Base-by-base conservation (phyloP, 108 stramenopile species). In the Parmales sp. region DNA sequence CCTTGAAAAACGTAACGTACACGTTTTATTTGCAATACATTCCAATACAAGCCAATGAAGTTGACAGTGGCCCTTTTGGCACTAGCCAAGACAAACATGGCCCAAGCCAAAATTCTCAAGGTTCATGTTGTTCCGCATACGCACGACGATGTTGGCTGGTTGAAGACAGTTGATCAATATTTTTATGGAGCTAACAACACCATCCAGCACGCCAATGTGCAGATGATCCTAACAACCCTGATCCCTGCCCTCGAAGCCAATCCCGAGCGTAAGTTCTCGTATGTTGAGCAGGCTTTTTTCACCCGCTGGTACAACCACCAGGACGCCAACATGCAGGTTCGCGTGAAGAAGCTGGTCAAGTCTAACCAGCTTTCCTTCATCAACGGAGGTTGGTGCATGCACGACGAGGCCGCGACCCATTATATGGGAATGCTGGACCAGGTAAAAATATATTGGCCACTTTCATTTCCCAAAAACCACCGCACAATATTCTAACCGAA, bases 341-440 rank as follows among this genome's bases (percentile, higher is more conserved):
- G 67, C 1, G 76, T 93, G 18, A 78, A 82, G 43, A 39, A 65
- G 6, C 76, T 96, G 9, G 87, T 98, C 19, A 63, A 65, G 49
- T 75, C 80, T 0, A 70, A 85, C 7, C 92, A 88, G 63, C 78
- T 94, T 34, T 70, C 77, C 26, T 96, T 98, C 79, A 79, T 83
- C 77, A 96, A 96, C 71, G 97, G 95, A 28, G 95, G 94, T 44
- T 98, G 95, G 95, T 90, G 87, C 71, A 98, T 98, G 97, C 97
- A 96, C 74, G 97, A 98, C 69, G 97, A 98, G 65, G 91, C 94
- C 0, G 72, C 87, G 0, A 84, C 95, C 18, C 93, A 94, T 74
- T 95, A 71, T 73, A 84, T 90, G 48, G 94, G 88, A 7, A 96
- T 96, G 95, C 87, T 98, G 63, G 97, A 98, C 79, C 93, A 96